Evolutionary conservation across 2,329 filamentous ascomycete genomes (phyloP).

Genomic region (Venturia aucupariae): DNA sequence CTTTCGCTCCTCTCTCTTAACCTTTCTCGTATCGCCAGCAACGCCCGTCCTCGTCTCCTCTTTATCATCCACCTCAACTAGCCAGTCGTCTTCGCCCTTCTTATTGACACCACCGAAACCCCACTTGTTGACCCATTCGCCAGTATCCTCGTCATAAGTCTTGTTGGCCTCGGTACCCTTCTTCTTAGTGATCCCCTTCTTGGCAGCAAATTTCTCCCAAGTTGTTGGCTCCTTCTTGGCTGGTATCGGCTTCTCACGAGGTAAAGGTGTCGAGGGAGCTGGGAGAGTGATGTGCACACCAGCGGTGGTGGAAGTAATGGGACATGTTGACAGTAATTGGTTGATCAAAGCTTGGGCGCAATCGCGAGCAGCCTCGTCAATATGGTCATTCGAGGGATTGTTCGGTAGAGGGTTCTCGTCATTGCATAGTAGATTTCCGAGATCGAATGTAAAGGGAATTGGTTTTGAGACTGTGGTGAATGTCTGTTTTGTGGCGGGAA

Average conservation of each 20-base stretch:
- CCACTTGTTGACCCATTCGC: conserved; percentile 91
- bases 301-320: conserved; percentile 57
- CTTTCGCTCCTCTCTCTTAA: conserved; percentile 52
- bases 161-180: conserved; percentile 65
- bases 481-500: background rate
- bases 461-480: conserved; percentile 49
- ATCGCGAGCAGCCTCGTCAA: conserved; percentile 70
- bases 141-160: conserved; percentile 72
- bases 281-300: conserved; percentile 77
- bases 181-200: conserved; percentile 93
- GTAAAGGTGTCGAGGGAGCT: conserved; percentile 57
- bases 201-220: conserved; percentile 92
- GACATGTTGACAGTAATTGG: conserved; percentile 83
- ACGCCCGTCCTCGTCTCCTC: conserved; percentile 56
- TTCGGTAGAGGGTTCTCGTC: conserved; percentile 75
- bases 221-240: conserved; percentile 74
- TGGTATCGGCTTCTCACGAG: conserved; percentile 87
- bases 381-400: conserved; percentile 52
- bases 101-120: conserved; percentile 89
- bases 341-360: conserved; percentile 88
- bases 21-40: conserved; percentile 47
- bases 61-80: conserved; percentile 79
- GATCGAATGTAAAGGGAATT: conserved; percentile 85
- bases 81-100: conserved; percentile 72
- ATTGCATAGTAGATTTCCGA: conserved; percentile 74